Evolutionary conservation across 331 rosid species (phyloP), one percentile per base, ranked within the genome.

Genomic region (Rhamnella rubrinervis): DNA sequence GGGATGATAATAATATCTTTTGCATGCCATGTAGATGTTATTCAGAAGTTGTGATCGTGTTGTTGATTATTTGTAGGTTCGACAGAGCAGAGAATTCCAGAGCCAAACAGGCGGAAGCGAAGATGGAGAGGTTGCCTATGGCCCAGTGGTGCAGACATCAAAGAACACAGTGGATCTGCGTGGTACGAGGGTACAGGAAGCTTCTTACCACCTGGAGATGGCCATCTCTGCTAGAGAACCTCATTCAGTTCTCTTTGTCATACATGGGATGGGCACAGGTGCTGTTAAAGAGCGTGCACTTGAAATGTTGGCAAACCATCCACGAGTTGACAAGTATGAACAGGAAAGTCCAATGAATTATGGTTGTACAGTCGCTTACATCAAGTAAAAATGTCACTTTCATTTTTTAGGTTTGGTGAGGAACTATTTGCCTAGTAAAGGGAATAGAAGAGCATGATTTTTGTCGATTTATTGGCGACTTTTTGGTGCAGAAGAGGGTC

Each of bases 231-330:
- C 69, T 28, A 80, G 90, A 71, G 80, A 82, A 16, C 78, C 90
- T 18, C 85, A 82, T 63, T 90, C 98, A 1, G 89, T 93, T 86
- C 80, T 93, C 70, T 93, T 93, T 79, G 82, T 93, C 19, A 49
- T 93, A 41, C 98, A 88, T 68, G 98, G 98, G 55, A 88, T 84
- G 90, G 98, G 98, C 71, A 88, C 92, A 8, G 97, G 98, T 31
- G 97, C 91, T 59, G 56, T 93, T 65, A 90, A 90, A 83, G 88
- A 82, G 51, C 77, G 85, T 25, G 89, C 85, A 8, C 80, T 88
- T 35, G 86, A 89, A 66, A 84, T 85, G 59, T 79, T 93, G 41
- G 67, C 68, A 56, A 90, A 71, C 9, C 95, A 93, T 72, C 82
- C 92, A 0, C 92, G 92, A 47, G 88, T 93, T 10, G 85, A 86